Percentiles rank a stretch among this genome's conserved stretches.
Conservation (phyloP, 371 early-diverging fungal genomes). For the Coemansia sp. region DNA sequence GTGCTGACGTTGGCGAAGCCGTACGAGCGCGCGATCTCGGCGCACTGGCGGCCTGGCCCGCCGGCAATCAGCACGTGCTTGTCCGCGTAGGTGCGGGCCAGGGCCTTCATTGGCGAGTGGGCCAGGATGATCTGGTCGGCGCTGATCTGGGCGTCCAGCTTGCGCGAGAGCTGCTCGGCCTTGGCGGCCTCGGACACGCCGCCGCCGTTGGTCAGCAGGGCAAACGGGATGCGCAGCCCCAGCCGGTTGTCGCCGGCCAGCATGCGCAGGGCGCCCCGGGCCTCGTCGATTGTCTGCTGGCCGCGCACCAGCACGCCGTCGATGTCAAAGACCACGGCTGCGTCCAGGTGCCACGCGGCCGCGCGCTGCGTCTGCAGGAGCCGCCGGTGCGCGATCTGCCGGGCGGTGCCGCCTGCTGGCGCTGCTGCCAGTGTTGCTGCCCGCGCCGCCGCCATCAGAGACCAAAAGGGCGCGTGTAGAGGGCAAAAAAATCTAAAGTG, state of each 20-base stretch:
- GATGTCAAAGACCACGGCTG: slow-evolving; percentile 74
- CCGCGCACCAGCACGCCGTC: slow-evolving; percentile 80
- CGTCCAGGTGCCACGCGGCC: slow-evolving; percentile 27
- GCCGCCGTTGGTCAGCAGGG: slow-evolving; percentile 87
- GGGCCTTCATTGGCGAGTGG: slow-evolving; percentile 78
- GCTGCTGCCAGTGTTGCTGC: background rate
- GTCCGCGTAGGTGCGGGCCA: slow-evolving; percentile 60
- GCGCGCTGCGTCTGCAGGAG: slow-evolving; percentile 9
- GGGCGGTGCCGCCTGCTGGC: background rate
- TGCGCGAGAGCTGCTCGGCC: slow-evolving; percentile 66
- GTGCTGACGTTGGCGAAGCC: slow-evolving; percentile 78
- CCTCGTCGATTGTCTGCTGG: slow-evolving; percentile 55
- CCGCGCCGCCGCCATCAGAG: background rate
- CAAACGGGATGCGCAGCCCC: slow-evolving; percentile 65
- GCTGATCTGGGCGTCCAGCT: slow-evolving; percentile 63
- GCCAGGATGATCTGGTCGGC: slow-evolving; percentile 77
- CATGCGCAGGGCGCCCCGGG: slow-evolving; percentile 58
- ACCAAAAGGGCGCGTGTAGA: too few relatives aligned
- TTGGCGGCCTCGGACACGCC: slow-evolving; percentile 76
- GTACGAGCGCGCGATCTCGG: slow-evolving; percentile 67
- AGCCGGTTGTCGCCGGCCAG: slow-evolving; percentile 62
- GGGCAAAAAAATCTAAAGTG: background rate
- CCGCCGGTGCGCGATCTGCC: slow-evolving; percentile 2
- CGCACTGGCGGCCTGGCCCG: slow-evolving; percentile 62
- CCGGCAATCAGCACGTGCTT: slow-evolving; percentile 73